A percentile compares a stretch with the other conserved stretches of the same genome.
Evolutionary conservation across 2,329 filamentous ascomycete species (phyloP).

Genomic region (Ascochyta clinopodiicola): DNA sequence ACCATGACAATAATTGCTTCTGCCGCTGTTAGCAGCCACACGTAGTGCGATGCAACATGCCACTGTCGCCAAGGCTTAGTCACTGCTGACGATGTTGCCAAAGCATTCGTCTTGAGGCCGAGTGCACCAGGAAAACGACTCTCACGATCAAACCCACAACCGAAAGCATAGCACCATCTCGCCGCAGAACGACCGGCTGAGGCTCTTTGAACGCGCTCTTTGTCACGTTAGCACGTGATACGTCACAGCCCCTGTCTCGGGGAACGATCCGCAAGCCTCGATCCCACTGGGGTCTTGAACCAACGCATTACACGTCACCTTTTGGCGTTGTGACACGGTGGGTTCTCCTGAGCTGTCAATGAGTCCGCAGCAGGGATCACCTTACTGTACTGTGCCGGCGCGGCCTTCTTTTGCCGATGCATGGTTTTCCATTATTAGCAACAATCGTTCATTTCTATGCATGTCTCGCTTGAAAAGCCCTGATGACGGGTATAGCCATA

Average conservation of each 20-base stretch:
- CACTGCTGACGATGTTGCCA: neutral
- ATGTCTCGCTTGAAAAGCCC: neutral
- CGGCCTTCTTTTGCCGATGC: neutral
- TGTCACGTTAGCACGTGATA: conserved; percentile 14
- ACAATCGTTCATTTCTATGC: neutral
- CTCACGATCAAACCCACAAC: neutral
- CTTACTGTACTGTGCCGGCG: neutral
- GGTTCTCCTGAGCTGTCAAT: neutral
- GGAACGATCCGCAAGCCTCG: neutral
- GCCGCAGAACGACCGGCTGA: conserved; percentile 11
- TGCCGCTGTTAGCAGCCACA: conserved; percentile 3
- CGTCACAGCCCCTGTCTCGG: neutral
- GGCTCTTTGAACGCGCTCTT: neutral
- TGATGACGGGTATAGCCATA: conserved; percentile 16
- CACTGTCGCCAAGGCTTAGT: conserved; percentile 4
- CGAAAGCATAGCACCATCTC: conserved; percentile 6
- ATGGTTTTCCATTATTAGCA: neutral
- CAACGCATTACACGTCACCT: neutral
- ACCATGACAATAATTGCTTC: conserved; percentile 1
- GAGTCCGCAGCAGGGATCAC: neutral
- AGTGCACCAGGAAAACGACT: neutral
- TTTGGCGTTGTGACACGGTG: neutral
- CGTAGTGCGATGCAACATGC: neutral
- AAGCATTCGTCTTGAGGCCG: neutral
- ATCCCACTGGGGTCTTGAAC: neutral